Base-by-base conservation (phyloP, 1,284 basidiomycete genomes). In the Ustanciosporium gigantosporum region DNA sequence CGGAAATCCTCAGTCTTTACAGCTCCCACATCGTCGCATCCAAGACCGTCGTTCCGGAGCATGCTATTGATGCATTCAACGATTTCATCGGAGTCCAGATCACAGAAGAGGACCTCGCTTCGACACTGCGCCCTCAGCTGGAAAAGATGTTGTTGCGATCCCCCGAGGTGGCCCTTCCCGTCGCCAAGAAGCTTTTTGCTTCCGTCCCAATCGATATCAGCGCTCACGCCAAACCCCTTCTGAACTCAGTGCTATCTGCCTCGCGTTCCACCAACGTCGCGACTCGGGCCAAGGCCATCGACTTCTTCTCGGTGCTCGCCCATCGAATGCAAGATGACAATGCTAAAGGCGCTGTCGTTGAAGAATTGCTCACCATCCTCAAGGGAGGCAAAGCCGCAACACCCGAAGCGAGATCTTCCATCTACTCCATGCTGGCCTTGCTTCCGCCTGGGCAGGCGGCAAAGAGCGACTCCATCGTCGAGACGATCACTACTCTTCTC, bases 121-220 rank as follows among this genome's bases (percentile, higher is more conserved):
- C 37, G 13, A 46, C 59, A 2, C 43, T 77, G n/a, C 48, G 70
- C 9, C 74, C 74, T 7, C 55, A 71, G 20, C 66, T 77, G 19
- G 65, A 73, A 36, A 76, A 76, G 53, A 71, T 71, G 68, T 58
- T 76, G 6, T 66, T 76, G 0, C 58, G 74, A 25, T 74, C 74
- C 19, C 74, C 74, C 15, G 74, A 77, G 20, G 42, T 70, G 0
- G 62, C 66, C 8, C 50, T 74, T 5, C 58, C 60, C 3, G 46
- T 70, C n/a, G 60, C 66, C 3, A 36, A 35, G 24, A 34, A 34
- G 21, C 60, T 74, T 25, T 68, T 74, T 44, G 32, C 36, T 21
- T 42, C 49, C 15, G 46, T 50, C 55, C 45, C 49, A 20, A 36
- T 60, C 42, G 56, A 70, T 31, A 46, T 49, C 22, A 48, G 44